Evolutionary conservation across 2,329 filamentous ascomycete genomes (phyloP), one percentile per base, ranked within the genome.

Genomic region (Cadophora malorum): DNA sequence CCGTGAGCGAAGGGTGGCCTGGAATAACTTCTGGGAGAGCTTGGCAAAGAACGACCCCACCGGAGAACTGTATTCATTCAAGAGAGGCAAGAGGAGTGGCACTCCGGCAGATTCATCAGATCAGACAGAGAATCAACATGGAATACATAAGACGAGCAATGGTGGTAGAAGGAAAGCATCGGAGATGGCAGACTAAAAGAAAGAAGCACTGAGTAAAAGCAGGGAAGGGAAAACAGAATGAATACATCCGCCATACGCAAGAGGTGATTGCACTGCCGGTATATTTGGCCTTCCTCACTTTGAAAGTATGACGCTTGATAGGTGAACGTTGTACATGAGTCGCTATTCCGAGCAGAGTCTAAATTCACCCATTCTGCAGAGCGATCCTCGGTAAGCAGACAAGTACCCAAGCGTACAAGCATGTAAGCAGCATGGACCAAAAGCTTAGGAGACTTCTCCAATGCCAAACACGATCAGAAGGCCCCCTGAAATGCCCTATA

Each of bases 361-460:
- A 12, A 3, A 45, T n/a, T 49, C 45, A 21, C 21, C 7, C 35
- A 38, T 4, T 38, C 10, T 21, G 45, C 19, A 8, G n/a, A 5
- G 45, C 45, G n/a, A 19, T 49, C 6, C 21, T 21, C 1, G 10
- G 1, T 10, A 4, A 4, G 6, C 19, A 45, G 41, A 45, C n/a
- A 21, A 21, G 2, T n/a, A 7, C 1, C 4, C 1, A 49, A 49
- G n/a, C 3, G n/a, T 21, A 21, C 1, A 4, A 49, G n/a, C 19
- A 21, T 2, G 6, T 1, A 9, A 21, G 21, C 45, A 49, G 25
- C 31, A 55, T 5, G 25, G 1, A n/a, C 33, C 12, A 6, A 9
- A 31, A 33, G 52, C 16, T 33, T n/a, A 33, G 52, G 28, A 55
- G 52, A 55, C 55, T 58, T 58, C 31, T 38, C 56, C 21, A 45